These are phyloP conservation scores for Penicillium sp. DNA, from an alignment of 2,329 filamentous ascomycete genomes.

Conservation along the genomic window DNA sequence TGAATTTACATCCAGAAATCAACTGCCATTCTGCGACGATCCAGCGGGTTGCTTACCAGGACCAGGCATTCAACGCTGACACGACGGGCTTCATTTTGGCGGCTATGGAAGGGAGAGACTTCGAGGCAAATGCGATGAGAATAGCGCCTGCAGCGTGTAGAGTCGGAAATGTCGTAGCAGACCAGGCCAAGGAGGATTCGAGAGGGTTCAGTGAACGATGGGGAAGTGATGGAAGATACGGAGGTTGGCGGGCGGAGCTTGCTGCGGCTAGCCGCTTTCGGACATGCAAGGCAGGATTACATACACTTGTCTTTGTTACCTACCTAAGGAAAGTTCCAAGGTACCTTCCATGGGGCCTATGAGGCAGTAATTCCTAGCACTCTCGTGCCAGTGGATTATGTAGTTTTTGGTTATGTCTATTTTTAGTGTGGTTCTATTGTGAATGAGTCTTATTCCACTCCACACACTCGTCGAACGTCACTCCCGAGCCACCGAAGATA, in stretches of 20 bases:
- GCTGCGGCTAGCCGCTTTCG: conserved; percentile 25
- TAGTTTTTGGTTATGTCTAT: conserved; percentile 52
- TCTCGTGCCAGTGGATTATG: too few species aligned
- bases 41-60: conserved; percentile 74
- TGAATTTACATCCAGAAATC: too few species aligned
- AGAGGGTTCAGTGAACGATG: conserved; percentile 1
- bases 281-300: conserved; percentile 3
- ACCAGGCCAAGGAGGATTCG: not conserved
- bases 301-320: conserved; percentile 50
- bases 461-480: conserved; percentile 85
- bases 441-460: conserved; percentile 67
- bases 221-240: conserved; percentile 18
- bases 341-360: too few species aligned
- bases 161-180: too few species aligned
- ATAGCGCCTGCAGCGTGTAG: conserved; percentile 1
- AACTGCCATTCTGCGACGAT: not conserved
- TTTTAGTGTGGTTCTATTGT: conserved; percentile 18
- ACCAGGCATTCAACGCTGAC: conserved; percentile 88
- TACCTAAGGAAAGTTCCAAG: conserved; percentile 57
- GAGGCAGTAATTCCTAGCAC: too few species aligned
- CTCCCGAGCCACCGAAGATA: conserved; percentile 85
- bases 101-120: conserved; percentile 2
- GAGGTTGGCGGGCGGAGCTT: conserved; percentile 26
- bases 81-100: conserved; percentile 89
- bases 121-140: not conserved